Base-by-base conservation (phyloP, 768 basidiomycete species). In the Daedaleopsis sinensis region DNA sequence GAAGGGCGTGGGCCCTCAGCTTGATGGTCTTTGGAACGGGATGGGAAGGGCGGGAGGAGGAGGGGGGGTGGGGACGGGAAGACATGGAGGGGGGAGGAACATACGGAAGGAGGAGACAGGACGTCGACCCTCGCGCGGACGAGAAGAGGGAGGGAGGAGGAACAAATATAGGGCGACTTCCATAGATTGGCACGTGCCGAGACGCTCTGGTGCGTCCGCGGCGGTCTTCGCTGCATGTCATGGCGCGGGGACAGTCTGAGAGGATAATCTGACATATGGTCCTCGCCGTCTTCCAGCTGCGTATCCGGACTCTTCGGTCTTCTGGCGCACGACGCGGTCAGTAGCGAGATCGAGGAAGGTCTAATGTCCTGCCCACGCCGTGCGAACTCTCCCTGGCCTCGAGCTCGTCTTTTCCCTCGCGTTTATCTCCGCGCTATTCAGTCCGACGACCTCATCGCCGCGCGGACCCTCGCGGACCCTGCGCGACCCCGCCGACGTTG, bases 1-100 rank as follows among this genome's bases (percentile, higher is more conserved):
- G 70, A 9, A 83, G 62, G 24, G 73, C 72, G 49, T 66, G 69
- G 19, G 71, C 64, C n/a, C 70, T 52, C 58, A 82, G 74, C 39
- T 60, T 68, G 66, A 72, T 61, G 23, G 74, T 72, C 65, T 68
- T 74, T 35, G 47, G 64, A 68, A 32, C 61, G 64, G 63, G 50
- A 61, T 36, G 65, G 55, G 58, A 8, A 1, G 54, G 35, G 23
- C 50, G 58, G 64, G 58, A 51, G 56, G 63, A 53, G 58, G 52
- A 52, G 27, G 62, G 27, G n/a, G 55, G 63, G n/a, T 39, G 53
- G 35, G 52, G 64, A n/a, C 57, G 54, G 59, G 64, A 62, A 19
- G 64, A 56, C 64, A 62, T 61, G 64, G 42, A 48, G 51, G 57
- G 47, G n/a, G 52, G 47, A 23, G 7, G 55, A 35, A 61, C 61